Evolutionary conservation across 2,329 filamentous ascomycete genomes (phyloP).

Genomic region (Scopulariopsis brevicaulis): DNA sequence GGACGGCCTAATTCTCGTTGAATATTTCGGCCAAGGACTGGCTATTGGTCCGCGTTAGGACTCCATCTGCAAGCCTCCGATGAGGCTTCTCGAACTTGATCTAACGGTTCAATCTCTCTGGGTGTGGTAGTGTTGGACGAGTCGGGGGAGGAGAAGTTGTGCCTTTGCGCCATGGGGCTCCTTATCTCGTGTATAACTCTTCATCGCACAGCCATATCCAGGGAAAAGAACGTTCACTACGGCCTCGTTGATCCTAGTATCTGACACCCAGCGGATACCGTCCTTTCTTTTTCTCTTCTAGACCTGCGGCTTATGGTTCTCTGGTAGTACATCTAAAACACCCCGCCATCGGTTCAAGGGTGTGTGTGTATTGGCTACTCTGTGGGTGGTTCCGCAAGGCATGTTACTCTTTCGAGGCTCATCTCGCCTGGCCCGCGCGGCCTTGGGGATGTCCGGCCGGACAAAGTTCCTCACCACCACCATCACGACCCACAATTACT

Average conservation of each 20-base stretch:
- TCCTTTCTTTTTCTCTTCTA: not conserved
- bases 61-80: not conserved
- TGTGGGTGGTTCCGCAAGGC: not conserved
- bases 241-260: not conserved
- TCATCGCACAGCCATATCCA: not conserved
- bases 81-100: not conserved
- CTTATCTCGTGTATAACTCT: not conserved
- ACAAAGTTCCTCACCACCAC: constrained; percentile 2
- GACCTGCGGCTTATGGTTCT: not conserved
- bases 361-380: not conserved
- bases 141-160: not conserved
- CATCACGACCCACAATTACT: constrained; percentile 1
- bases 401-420: constrained; percentile 1
- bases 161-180: not conserved
- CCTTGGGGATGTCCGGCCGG: constrained; percentile 5
- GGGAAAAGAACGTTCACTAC: not conserved
- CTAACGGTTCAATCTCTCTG: not conserved
- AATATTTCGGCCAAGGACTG: not conserved
- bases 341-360: not conserved
- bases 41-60: not conserved
- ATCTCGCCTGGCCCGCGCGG: not conserved
- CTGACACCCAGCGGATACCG: not conserved
- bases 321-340: not conserved
- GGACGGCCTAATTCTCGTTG: not conserved
- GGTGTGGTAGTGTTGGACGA: not conserved